phyloP scores from a whole-genome alignment of 1,284 basidiomycete genomes.

The Afroboletus lepidellus region DNA sequence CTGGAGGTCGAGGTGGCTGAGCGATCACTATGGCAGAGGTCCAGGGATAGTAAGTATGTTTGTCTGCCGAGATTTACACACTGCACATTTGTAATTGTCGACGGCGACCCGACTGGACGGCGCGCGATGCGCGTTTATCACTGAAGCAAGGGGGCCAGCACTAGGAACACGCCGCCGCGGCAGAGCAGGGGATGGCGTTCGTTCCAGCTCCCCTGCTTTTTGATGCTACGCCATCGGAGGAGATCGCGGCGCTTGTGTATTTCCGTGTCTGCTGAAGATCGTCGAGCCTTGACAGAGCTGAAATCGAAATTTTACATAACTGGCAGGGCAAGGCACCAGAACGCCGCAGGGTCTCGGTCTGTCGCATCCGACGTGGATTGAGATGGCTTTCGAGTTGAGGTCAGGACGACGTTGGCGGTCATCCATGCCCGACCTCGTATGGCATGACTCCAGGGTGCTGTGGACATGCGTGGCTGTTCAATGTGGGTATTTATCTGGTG shows the following conservation, averaged over 20 bases:
- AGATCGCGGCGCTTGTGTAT: not conserved
- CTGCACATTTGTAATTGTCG: not conserved
- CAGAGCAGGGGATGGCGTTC: not conserved
- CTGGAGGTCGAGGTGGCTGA: not conserved
- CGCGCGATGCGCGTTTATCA: not conserved
- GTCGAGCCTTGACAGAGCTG: no score
- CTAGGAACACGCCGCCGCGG: not conserved
- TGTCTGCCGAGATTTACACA: conserved; percentile 5
- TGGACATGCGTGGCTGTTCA: not conserved
- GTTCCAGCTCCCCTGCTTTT: not conserved
- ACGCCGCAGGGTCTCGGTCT: not conserved
- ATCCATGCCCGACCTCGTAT: not conserved
- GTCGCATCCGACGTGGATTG: not conserved
- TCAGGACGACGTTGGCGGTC: not conserved
- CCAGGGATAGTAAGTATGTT: conserved; percentile 9
- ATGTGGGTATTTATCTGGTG: not conserved
- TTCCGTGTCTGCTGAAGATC: not conserved
- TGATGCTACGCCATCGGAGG: not conserved
- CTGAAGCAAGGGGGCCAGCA: not conserved
- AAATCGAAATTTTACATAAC: not conserved
- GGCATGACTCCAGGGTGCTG: not conserved
- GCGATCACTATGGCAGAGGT: not conserved
- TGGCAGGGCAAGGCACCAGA: not conserved
- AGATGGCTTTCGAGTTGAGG: not conserved
- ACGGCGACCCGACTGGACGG: conserved; percentile 1